phyloP scores from a whole-genome alignment of 2,329 filamentous ascomycete species.

The Aspergillus latus region DNA sequence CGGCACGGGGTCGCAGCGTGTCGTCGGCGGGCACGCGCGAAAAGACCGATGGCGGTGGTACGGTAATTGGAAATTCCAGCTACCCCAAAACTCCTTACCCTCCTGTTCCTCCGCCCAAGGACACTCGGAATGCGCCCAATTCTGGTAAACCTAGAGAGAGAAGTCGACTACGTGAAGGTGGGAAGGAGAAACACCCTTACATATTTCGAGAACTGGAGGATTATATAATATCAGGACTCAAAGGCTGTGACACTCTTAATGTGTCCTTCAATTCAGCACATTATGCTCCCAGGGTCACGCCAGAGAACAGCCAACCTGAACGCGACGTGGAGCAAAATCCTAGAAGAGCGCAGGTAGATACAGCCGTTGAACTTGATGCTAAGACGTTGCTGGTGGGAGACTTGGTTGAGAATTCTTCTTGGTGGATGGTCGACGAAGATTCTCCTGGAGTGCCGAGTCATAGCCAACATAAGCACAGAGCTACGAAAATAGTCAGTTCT shows the following conservation, averaged over 20 bases:
- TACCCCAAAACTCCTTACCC: conserved; percentile 19
- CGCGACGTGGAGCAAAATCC: conserved; percentile 13
- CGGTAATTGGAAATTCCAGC: conserved; percentile 18
- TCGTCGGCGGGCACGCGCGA: conserved; percentile 28
- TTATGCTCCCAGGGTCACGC: conserved; percentile 39
- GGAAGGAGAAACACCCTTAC: conserved; percentile 47
- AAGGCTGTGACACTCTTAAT: conserved; percentile 71
- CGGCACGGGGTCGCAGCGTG: conserved; percentile 28
- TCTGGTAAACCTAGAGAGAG: conserved; percentile 20
- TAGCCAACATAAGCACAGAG: conserved; percentile 27
- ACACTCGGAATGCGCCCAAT: conserved; percentile 24
- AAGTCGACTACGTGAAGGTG: conserved; percentile 22
- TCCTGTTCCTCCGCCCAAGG: conserved; percentile 17
- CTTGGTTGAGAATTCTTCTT: conserved; percentile 75
- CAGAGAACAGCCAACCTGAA: conserved; percentile 30
- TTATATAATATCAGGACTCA: conserved; percentile 69
- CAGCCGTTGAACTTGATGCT: conserved; percentile 66
- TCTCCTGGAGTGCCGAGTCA: conserved; percentile 34
- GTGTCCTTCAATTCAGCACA: conserved; percentile 66
- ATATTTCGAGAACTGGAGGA: conserved; percentile 78
- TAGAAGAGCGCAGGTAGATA: conserved; percentile 31
- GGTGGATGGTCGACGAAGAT: conserved; percentile 69
- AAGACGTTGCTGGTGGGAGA: conserved; percentile 73
- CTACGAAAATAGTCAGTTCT: conserved; percentile 49
- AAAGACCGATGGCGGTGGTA: conserved; percentile 11